Evolutionary conservation across 495 filamentous ascomycete species (phyloP), one percentile per base, ranked within the genome.

Genomic region (Xeromyces bisporus): DNA sequence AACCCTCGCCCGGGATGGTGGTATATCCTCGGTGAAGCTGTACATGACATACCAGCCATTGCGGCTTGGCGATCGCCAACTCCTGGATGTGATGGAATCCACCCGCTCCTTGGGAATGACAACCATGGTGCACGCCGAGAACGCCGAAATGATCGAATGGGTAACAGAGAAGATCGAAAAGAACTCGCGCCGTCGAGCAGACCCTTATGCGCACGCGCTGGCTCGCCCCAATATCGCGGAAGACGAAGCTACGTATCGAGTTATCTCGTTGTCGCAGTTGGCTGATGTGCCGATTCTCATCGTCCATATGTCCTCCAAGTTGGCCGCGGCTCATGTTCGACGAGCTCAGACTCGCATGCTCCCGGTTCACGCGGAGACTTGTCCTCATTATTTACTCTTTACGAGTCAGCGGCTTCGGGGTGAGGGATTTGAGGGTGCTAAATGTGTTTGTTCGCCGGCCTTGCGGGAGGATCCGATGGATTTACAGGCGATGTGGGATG

Each of bases 1-100:
- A 0, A 45, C 54, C n/a, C 44, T 68, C 1, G 42, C 47, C 7
- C 37, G 47, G 3, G 47, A 56, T 15, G 53, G 60, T 8, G 68
- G 71, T 15, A 64, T 76, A 32, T 67, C 57, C 9, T 65, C 56
- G 7, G 52, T 73, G 18, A 75, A 76, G 44, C 56, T 75, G 15
- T 76, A 73, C 42, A 75, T 76, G 71, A 76, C 70, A 1, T 76
- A 76, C 49, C 55, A 62, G 32, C 53, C 63, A 1, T 50, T 72
- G 13, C 57, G 66, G 35, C 49, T 75, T n/a, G 42, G 60, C 8
- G 71, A 77, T 32, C 39, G 55, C 13, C 49, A 77, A 34, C 61
- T 75, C 17, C 55, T 75, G 3, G 64, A 70, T 20, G 62, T 71
- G 7, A 46, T 77, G 14, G 47, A 62, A 3, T 55, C 54, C 17